These are phyloP conservation scores for Taxawa tesnikishii DNA, from an alignment of 2,329 filamentous ascomycete species.

Conservation along the genomic window DNA sequence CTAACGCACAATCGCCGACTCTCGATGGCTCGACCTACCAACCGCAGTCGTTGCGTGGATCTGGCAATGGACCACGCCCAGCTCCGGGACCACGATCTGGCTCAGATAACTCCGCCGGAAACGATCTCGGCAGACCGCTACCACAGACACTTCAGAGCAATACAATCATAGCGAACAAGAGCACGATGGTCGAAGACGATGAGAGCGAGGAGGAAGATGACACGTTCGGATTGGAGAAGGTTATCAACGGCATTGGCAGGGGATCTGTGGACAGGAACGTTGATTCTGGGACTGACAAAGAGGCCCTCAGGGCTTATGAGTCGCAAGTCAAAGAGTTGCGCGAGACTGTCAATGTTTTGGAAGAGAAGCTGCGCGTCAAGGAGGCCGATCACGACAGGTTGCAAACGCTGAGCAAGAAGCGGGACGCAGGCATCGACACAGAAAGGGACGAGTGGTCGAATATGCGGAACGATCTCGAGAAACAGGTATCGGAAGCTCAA, in stretches of 20 bases:
- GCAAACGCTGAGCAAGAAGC: constrained; percentile 45
- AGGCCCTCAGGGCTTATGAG: constrained; percentile 71
- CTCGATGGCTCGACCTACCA: background rate
- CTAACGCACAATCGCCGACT: too few relatives aligned
- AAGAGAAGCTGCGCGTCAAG: constrained; percentile 55
- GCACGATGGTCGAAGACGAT: constrained; percentile 92
- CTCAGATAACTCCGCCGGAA: constrained; percentile 6
- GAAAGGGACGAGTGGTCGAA: constrained; percentile 15
- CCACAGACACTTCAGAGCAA: constrained; percentile 90
- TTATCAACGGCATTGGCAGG: constrained; percentile 12
- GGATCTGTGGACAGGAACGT: constrained; percentile 18
- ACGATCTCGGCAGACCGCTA: constrained; percentile 62
- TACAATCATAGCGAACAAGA: constrained; percentile 95
- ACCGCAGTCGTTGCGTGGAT: constrained; percentile 6
- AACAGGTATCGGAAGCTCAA: constrained; percentile 13
- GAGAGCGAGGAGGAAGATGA: constrained; percentile 58
- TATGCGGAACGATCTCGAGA: constrained; percentile 55
- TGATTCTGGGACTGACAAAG: constrained; percentile 36
- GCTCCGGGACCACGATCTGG: constrained; percentile 19
- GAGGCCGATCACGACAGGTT: constrained; percentile 55
- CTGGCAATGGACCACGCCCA: constrained; percentile 23
- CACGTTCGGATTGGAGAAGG: constrained; percentile 47
- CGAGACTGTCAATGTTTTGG: constrained; percentile 59
- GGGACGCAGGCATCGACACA: constrained; percentile 18
- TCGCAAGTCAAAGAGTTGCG: constrained; percentile 62